These are phyloP conservation scores for Ailanthus altissimus DNA, from an alignment of 345 rosid species.

Conservation along the genomic window DNA sequence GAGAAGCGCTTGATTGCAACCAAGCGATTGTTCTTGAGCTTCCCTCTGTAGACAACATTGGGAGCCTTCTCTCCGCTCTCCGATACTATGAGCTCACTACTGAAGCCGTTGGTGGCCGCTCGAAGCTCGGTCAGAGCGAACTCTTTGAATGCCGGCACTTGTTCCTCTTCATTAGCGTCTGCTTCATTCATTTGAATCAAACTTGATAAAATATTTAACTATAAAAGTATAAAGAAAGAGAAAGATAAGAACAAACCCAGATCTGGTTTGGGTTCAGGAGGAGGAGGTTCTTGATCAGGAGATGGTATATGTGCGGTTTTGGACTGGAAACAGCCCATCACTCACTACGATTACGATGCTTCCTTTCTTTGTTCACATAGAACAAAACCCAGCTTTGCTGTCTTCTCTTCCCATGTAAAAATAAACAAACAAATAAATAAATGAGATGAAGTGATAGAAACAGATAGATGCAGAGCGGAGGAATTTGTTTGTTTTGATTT, in stretches of 20 bases:
- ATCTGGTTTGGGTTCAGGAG: constrained; percentile 55
- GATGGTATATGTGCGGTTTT: constrained; percentile 70
- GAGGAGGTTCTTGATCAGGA: constrained; percentile 65
- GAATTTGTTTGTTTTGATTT: not conserved
- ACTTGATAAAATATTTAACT: not conserved
- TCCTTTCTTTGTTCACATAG: not conserved
- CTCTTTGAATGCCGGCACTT: constrained; percentile 65
- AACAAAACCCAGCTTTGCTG: not conserved
- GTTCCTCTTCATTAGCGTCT: constrained; percentile 45
- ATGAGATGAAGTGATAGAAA: not conserved
- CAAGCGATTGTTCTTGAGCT: constrained; percentile 60
- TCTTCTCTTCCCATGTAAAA: no score
- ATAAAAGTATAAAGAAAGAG: not conserved
- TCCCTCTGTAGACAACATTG: constrained; percentile 84
- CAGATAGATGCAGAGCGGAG: not conserved
- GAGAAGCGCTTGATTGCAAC: constrained; percentile 93
- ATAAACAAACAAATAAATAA: no score
- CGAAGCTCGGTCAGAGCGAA: constrained; percentile 68
- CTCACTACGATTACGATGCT: not conserved
- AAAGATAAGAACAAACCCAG: constrained; percentile 43
- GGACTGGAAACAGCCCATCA: constrained; percentile 95
- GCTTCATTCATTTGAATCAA: constrained; percentile 22
- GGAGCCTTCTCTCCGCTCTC: constrained; percentile 99
- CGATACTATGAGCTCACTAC: constrained; percentile 70
- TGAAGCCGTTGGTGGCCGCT: constrained; percentile 82